These are phyloP conservation scores for Amanita rimosa DNA, from an alignment of 768 basidiomycete genomes.

Conservation along the genomic window DNA sequence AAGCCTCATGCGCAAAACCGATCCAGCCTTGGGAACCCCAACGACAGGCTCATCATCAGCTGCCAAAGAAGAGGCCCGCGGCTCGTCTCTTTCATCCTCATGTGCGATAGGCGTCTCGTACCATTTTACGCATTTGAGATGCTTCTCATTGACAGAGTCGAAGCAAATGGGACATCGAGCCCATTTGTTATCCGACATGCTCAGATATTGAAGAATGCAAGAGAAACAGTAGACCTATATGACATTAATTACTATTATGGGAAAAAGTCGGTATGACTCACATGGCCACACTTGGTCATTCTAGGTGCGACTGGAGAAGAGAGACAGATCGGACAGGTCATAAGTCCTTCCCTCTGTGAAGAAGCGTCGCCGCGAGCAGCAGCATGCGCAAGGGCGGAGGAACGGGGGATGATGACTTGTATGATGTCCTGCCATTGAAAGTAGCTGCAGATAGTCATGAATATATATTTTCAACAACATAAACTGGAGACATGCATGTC, in stretches of 20 bases:
- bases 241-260: slow-evolving; percentile 8
- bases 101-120: slow-evolving; percentile 39
- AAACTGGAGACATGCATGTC: slow-evolving; percentile 63
- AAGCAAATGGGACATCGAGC: slow-evolving; percentile 94
- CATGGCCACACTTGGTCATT: slow-evolving; percentile 98
- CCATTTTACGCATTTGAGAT: slow-evolving; percentile 92
- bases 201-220: slow-evolving; percentile 87
- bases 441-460: slow-evolving; percentile 39
- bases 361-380: slow-evolving; percentile 30
- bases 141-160: slow-evolving; percentile 82
- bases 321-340: slow-evolving; percentile 90
- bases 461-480: slow-evolving; percentile 9
- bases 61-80: slow-evolving; percentile 10
- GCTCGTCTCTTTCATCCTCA: slow-evolving; percentile 27
- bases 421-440: slow-evolving; percentile 95
- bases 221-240: slow-evolving; percentile 86
- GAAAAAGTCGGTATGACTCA: slow-evolving; percentile 29
- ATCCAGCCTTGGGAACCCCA: slow-evolving; percentile 37
- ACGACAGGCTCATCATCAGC: slow-evolving; percentile 23
- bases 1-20: slow-evolving; percentile 72
- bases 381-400: slow-evolving; percentile 62
- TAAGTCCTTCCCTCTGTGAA: slow-evolving; percentile 46
- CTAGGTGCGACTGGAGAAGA: slow-evolving; percentile 82
- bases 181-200: slow-evolving; percentile 80
- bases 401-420: slow-evolving; percentile 86